A percentile compares a stretch with the other conserved stretches of the same genome.
These are phyloP conservation scores for Macrophomina pseudophaseolina DNA, from an alignment of 2,329 filamentous ascomycete genomes.

Conservation along the genomic window DNA sequence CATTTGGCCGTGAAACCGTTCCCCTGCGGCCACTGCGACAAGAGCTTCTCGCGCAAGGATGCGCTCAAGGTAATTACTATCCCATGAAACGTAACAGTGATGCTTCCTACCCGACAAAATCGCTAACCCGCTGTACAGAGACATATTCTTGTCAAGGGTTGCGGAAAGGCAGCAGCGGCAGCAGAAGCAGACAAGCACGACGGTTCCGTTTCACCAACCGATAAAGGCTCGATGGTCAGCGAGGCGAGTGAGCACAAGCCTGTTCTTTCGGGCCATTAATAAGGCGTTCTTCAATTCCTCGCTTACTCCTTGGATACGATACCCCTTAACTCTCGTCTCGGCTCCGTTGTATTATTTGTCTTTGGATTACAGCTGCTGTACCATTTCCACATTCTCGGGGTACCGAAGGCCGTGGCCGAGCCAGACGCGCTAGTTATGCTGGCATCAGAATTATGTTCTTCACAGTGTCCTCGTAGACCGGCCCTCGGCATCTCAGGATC, in stretches of 20 bases:
- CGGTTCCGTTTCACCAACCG: slow-evolving; percentile 24
- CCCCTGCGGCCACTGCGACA: slow-evolving; percentile 88
- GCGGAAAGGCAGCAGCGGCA: slow-evolving; percentile 58
- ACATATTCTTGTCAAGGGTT: slow-evolving; percentile 71
- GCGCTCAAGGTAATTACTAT: slow-evolving; percentile 78
- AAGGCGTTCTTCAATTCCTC: slow-evolving; percentile 14
- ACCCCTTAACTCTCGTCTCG: slow-evolving; percentile 13
- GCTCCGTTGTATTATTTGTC: slow-evolving; percentile 19
- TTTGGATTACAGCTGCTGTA: slow-evolving; percentile 9
- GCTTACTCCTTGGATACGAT: slow-evolving; percentile 19
- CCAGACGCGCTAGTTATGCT: background rate
- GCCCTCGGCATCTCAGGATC: background rate
- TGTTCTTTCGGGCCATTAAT: slow-evolving; percentile 15
- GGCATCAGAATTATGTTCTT: background rate
- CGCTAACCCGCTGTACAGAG: slow-evolving; percentile 53
- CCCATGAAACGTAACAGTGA: background rate
- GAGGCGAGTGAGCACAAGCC: slow-evolving; percentile 25
- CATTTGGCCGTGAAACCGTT: slow-evolving; percentile 96
- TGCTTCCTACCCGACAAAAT: background rate
- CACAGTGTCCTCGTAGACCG: background rate
- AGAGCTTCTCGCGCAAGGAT: slow-evolving; percentile 96
- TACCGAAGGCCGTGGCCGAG: background rate
- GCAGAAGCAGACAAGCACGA: slow-evolving; percentile 38
- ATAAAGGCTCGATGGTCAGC: slow-evolving; percentile 23
- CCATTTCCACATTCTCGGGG: slow-evolving; percentile 7